Conservation (phyloP, 1,139 yeast species). For the Saccharomycopsis phalli region DNA sequence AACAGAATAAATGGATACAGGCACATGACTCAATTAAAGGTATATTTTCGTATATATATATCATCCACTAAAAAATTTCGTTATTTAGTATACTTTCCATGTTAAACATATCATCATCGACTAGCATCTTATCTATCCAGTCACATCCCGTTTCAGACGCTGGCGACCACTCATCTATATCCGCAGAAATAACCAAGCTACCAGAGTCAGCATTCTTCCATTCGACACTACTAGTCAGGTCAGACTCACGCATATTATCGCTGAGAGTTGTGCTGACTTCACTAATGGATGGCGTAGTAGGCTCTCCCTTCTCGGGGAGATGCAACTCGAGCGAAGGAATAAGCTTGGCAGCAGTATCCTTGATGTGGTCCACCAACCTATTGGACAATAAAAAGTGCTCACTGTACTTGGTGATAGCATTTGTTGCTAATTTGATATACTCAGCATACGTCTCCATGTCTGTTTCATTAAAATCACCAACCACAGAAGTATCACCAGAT, state of each 20-base stretch:
- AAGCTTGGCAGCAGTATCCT: slow-evolving; percentile 31
- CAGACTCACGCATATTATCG: no score
- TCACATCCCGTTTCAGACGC: slow-evolving; percentile 43
- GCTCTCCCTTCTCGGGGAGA: no score
- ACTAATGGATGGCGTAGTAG: not conserved
- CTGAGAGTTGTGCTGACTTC: no score
- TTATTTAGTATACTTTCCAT: not conserved
- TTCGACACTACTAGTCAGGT: no score
- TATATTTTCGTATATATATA: no score
- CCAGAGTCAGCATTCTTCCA: slow-evolving; percentile 14
- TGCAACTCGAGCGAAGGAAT: slow-evolving; percentile 29
- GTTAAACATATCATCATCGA: slow-evolving; percentile 2
- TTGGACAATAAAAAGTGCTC: slow-evolving; percentile 42
- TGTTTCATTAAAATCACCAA: not conserved
- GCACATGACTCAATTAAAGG: no score
- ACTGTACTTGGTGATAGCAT: slow-evolving; percentile 39
- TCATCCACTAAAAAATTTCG: not conserved
- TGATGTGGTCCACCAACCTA: slow-evolving; percentile 36
- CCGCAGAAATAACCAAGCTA: no score
- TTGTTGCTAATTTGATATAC: slow-evolving; percentile 38
- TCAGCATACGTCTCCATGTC: slow-evolving; percentile 39
- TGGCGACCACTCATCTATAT: no score
- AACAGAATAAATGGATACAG: no score
- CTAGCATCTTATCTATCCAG: slow-evolving; percentile 37
- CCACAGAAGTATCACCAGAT: not conserved